phyloP scores from a whole-genome alignment of 2,329 filamentous ascomycete genomes.

The Plenodomus tracheiphilus region DNA sequence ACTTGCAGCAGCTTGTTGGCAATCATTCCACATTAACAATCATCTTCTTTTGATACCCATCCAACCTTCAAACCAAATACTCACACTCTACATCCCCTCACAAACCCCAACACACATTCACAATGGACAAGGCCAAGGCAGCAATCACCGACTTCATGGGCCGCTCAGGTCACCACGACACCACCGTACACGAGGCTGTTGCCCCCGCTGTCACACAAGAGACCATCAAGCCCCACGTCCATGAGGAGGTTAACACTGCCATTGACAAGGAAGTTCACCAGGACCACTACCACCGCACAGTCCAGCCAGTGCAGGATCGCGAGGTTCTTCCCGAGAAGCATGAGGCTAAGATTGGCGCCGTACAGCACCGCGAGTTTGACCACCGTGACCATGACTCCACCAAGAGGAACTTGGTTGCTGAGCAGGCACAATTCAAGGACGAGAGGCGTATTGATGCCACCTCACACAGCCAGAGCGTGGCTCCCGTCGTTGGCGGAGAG shows the following conservation, averaged over 20 bases:
- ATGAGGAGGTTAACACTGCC: slow-evolving; percentile 65
- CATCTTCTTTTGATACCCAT: slow-evolving; percentile 2
- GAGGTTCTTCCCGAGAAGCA: slow-evolving; percentile 66
- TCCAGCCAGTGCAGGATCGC: slow-evolving; percentile 65
- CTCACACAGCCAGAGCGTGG: slow-evolving; percentile 53
- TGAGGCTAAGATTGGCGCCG: slow-evolving; percentile 59
- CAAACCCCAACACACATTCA: slow-evolving; percentile 12
- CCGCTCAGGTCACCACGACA: slow-evolving; percentile 67
- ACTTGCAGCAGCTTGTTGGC: slow-evolving; percentile 6
- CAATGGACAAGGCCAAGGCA: slow-evolving; percentile 66
- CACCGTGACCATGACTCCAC: slow-evolving; percentile 58
- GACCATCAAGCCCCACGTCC: slow-evolving; percentile 60
- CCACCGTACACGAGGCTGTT: slow-evolving; percentile 69
- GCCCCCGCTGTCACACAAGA: slow-evolving; percentile 65
- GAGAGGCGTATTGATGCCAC: slow-evolving; percentile 53
- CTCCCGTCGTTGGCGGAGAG: slow-evolving; percentile 60
- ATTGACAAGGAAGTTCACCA: slow-evolving; percentile 72
- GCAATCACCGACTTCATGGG: slow-evolving; percentile 63
- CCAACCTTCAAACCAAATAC: slow-evolving; percentile 1
- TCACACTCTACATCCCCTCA: neutral
- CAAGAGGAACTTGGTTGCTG: slow-evolving; percentile 43
- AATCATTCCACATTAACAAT: slow-evolving; percentile 19
- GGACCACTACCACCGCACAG: slow-evolving; percentile 70
- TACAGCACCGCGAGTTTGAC: slow-evolving; percentile 64
- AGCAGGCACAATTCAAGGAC: slow-evolving; percentile 60